Evolutionary conservation across 2,329 filamentous ascomycete species (phyloP).

Genomic region (Pseudonectria foliicola): DNA sequence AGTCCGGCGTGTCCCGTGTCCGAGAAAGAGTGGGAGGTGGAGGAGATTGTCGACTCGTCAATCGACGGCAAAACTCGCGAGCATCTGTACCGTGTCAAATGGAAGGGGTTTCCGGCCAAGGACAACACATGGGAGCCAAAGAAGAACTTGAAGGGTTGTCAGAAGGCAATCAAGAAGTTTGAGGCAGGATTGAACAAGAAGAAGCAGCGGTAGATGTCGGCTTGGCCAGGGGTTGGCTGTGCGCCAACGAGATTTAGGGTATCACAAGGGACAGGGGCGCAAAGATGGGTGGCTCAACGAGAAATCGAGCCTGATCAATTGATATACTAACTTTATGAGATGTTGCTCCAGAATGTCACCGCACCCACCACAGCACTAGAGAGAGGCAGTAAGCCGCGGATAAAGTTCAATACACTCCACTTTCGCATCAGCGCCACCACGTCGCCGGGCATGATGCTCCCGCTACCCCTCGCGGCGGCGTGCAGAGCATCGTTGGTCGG

Average conservation of each 20-base stretch:
- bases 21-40: constrained; percentile 38
- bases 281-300: too few species aligned
- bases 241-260: too few species aligned
- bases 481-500: constrained; percentile 29
- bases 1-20: constrained; percentile 10
- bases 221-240: background rate
- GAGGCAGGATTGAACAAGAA: constrained; percentile 19
- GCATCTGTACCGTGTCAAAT: constrained; percentile 44
- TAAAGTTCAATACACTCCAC: constrained; percentile 10
- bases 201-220: background rate
- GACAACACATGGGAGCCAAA: constrained; percentile 50
- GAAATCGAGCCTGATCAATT: too few species aligned
- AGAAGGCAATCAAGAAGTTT: constrained; percentile 28
- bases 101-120: constrained; percentile 38
- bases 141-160: constrained; percentile 35
- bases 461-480: constrained; percentile 14
- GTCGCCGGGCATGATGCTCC: constrained; percentile 9
- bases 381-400: too few species aligned
- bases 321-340: too few species aligned
- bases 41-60: constrained; percentile 36
- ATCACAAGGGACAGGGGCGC: too few species aligned
- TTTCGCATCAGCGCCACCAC: constrained; percentile 10
- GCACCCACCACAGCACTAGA: too few species aligned
- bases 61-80: constrained; percentile 31
- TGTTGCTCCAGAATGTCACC: too few species aligned